Percentiles rank a stretch among this genome's conserved stretches.
These are phyloP conservation scores for Galerina marginata DNA, from an alignment of 768 basidiomycete species.

Conservation along the genomic window DNA sequence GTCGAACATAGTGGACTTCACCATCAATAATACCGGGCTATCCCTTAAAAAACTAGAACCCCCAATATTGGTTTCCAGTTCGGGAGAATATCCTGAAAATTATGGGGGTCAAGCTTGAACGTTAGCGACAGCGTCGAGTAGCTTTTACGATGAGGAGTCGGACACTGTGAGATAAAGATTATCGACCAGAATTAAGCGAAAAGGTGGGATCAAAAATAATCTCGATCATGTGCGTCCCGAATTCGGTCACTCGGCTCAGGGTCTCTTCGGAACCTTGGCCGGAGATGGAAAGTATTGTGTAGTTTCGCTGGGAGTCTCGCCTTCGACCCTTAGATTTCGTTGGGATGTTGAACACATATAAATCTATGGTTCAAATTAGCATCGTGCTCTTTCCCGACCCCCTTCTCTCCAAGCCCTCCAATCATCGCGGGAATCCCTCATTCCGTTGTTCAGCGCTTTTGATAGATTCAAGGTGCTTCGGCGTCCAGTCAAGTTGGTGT, in stretches of 20 bases:
- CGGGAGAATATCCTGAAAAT: neutral
- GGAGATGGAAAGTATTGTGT: slow-evolving; percentile 27
- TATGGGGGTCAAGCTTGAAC: neutral
- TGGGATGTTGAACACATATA: slow-evolving; percentile 20
- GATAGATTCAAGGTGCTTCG: slow-evolving; percentile 23
- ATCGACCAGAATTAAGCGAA: neutral
- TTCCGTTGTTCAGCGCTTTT: slow-evolving; percentile 16
- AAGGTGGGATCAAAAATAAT: slow-evolving; percentile 5
- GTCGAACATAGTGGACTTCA: neutral
- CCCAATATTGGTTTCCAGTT: neutral
- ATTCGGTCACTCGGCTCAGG: slow-evolving; percentile 9
- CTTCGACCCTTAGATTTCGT: slow-evolving; percentile 20
- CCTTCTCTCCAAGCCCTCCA: slow-evolving; percentile 9
- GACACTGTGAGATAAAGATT: slow-evolving; percentile 9
- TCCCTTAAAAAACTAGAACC: neutral
- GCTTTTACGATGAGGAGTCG: neutral
- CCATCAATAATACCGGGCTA: slow-evolving; percentile 2
- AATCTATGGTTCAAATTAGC: slow-evolving; percentile 13
- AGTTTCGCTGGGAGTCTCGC: slow-evolving; percentile 15
- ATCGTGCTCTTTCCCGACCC: slow-evolving; percentile 11
- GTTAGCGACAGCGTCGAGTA: neutral
- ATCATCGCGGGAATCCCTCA: slow-evolving; percentile 8
- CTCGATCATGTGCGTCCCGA: slow-evolving; percentile 13
- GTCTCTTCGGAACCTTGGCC: slow-evolving; percentile 17
- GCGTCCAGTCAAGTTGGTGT: slow-evolving; percentile 7